phyloP scores from a whole-genome alignment of 2,329 filamentous ascomycete genomes.

The Stachybotrys chlorohalonatus region DNA sequence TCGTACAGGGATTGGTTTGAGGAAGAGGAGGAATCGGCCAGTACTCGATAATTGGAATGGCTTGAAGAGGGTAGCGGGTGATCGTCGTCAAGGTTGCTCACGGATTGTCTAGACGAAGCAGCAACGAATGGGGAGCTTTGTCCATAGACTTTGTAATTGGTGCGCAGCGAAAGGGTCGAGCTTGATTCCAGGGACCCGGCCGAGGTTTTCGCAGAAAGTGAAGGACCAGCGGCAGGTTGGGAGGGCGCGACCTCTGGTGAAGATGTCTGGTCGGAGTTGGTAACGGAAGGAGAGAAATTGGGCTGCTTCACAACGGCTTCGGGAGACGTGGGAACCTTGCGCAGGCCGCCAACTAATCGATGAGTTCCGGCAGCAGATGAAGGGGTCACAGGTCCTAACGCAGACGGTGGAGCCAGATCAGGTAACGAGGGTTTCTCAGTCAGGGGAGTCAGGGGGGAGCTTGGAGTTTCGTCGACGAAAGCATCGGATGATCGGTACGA shows the following conservation, averaged over 20 bases:
- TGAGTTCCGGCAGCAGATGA: constrained; percentile 41
- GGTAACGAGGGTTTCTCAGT: constrained; percentile 26
- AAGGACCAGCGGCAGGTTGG: constrained; percentile 8
- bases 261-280: constrained; percentile 15
- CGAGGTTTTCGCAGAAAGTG: constrained; percentile 13
- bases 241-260: constrained; percentile 17
- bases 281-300: constrained; percentile 14
- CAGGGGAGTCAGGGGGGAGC: constrained; percentile 39
- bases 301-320: constrained; percentile 33
- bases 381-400: constrained; percentile 8
- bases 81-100: constrained; percentile 11
- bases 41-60: constrained; percentile 41
- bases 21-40: constrained; percentile 39
- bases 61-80: constrained; percentile 32
- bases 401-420: constrained; percentile 6
- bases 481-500: constrained; percentile 35
- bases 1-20: constrained; percentile 27
- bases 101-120: neutral
- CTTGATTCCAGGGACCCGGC: constrained; percentile 20
- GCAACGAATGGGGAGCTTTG: constrained; percentile 29
- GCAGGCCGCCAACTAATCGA: constrained; percentile 44
- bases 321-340: constrained; percentile 32
- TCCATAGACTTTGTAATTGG: constrained; percentile 46
- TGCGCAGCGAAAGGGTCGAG: constrained; percentile 38
- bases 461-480: constrained; percentile 37